These are phyloP conservation scores for Rutidosis leptorrhynchoides DNA, from an alignment of 129 eudicot species.

Conservation along the genomic window DNA sequence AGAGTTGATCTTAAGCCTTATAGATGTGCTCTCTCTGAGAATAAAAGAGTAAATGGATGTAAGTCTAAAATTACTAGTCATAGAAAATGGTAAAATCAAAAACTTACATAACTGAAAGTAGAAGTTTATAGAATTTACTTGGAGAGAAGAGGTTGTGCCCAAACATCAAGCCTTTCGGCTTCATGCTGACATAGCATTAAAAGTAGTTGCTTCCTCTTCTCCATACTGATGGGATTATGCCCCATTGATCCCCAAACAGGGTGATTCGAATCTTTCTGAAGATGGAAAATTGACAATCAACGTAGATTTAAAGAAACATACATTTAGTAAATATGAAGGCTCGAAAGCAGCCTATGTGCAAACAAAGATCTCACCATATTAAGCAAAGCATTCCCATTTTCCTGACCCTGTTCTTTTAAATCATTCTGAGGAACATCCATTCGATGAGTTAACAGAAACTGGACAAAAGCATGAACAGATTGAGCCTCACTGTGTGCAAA, in stretches of 20 bases:
- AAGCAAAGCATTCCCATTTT: constrained; percentile 61
- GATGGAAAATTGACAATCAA: constrained; percentile 14
- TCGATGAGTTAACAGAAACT: constrained; percentile 64
- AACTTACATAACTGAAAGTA: neutral
- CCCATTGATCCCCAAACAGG: constrained; percentile 97
- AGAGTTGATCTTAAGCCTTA: constrained; percentile 66
- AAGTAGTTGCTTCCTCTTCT: constrained; percentile 86
- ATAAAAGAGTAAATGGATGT: constrained; percentile 18
- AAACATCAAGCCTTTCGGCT: constrained; percentile 95
- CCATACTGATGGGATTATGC: constrained; percentile 64
- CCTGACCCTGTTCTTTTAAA: constrained; percentile 52
- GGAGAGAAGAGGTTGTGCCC: constrained; percentile 88
- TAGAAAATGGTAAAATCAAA: constrained; percentile 7
- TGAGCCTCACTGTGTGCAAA: constrained; percentile 89
- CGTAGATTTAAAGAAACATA: constrained; percentile 11
- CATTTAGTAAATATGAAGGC: constrained; percentile 17
- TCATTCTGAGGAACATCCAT: constrained; percentile 60
- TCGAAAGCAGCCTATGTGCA: neutral
- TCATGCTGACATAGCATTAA: constrained; percentile 94
- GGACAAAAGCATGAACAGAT: constrained; percentile 75
- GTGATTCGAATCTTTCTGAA: constrained; percentile 75
- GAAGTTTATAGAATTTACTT: constrained; percentile 46
- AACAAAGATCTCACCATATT: constrained; percentile 49
- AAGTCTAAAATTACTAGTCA: constrained; percentile 12
- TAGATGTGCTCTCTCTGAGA: constrained; percentile 57